Conservation (phyloP, 768 basidiomycete species). For the Calocera cornea region DNA sequence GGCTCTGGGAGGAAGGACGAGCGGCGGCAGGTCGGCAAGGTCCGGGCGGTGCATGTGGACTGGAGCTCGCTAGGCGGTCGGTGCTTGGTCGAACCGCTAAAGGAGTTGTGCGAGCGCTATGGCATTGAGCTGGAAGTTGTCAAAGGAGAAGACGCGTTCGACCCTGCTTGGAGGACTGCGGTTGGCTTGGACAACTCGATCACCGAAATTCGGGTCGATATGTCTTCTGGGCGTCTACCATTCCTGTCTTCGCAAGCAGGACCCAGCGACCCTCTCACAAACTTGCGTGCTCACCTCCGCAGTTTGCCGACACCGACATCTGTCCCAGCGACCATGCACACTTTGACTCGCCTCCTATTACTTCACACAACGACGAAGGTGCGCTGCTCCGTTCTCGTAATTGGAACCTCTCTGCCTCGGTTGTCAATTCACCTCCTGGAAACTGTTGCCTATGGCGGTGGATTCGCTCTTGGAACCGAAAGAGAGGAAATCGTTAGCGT, state of each 20-base stretch:
- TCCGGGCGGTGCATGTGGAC: constrained; percentile 33
- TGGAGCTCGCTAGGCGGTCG: constrained; percentile 30
- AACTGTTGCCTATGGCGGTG: constrained; percentile 61
- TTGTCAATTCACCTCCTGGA: constrained; percentile 63
- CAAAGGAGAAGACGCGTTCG: constrained; percentile 63
- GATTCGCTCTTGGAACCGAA: constrained; percentile 55
- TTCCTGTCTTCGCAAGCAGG: constrained; percentile 12
- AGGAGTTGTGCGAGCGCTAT: constrained; percentile 3
- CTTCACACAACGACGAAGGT: constrained; percentile 48
- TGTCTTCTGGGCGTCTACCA: constrained; percentile 38
- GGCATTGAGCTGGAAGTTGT: constrained; percentile 20
- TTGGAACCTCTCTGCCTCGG: constrained; percentile 68
- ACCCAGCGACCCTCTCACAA: constrained; percentile 19
- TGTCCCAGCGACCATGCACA: constrained; percentile 41
- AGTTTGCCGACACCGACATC: constrained; percentile 67
- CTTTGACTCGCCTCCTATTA: constrained; percentile 52
- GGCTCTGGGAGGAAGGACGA: constrained; percentile 47
- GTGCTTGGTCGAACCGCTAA: constrained; percentile 4
- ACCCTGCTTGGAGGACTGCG: constrained; percentile 17
- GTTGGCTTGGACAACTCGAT: neutral
- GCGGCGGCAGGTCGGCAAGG: constrained; percentile 35
- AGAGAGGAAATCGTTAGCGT: constrained; percentile 38
- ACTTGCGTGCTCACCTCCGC: constrained; percentile 39
- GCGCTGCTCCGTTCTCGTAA: constrained; percentile 57
- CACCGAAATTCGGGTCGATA: constrained; percentile 12